Base-by-base conservation (phyloP, 352 stramenopile species). In the Pythium apleroticum region DNA sequence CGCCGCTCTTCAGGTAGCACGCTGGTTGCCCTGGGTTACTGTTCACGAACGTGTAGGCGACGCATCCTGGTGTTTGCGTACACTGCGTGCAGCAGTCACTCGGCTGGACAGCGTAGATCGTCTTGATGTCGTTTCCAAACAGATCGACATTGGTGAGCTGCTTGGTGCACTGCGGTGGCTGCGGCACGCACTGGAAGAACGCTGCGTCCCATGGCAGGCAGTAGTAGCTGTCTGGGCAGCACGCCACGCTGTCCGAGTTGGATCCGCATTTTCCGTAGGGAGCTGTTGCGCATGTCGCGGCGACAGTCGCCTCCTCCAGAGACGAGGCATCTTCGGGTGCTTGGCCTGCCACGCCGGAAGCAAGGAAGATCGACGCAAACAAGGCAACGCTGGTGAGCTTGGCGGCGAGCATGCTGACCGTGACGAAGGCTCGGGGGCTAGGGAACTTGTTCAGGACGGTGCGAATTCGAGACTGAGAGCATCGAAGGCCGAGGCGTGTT, bases 151-250 rank as follows among this genome's bases (percentile, higher is more conserved):
- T 67, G 15, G 69, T 70, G n/a, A 67, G 33, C 61, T 81, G 75
- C 22, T 54, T 54, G 12, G 61, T 70, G 68, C 78, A 86, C 55
- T 76, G 52, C 20, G 49, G 9, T 5, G 78, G 75, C 6, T 60
- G 24, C 15, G 65, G 30, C 45, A 79, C 62, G 60, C 78, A 86
- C 62, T 86, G 78, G 69, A 76, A 82, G 64, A 77, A 74, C 28
- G 49, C 57, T 0, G 69, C 35, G 66, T 81, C 68, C 74, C 77
- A 86, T 1, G 77, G 74, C 57, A 77, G 74, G 63, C 77, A 86
- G 73, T 83, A 86, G 48, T 74, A 67, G 31, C 62, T 67, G 11
- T 45, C 58, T 2, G 74, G 68, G 17, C 77, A 86, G 68, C 77
- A 87, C 22, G 45, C 54, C 3, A 72, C 57, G n/a, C 58, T 65